Evolutionary conservation across 768 basidiomycete species (phyloP).

Genomic region (Rhodosporidiobolus odoratus): DNA sequence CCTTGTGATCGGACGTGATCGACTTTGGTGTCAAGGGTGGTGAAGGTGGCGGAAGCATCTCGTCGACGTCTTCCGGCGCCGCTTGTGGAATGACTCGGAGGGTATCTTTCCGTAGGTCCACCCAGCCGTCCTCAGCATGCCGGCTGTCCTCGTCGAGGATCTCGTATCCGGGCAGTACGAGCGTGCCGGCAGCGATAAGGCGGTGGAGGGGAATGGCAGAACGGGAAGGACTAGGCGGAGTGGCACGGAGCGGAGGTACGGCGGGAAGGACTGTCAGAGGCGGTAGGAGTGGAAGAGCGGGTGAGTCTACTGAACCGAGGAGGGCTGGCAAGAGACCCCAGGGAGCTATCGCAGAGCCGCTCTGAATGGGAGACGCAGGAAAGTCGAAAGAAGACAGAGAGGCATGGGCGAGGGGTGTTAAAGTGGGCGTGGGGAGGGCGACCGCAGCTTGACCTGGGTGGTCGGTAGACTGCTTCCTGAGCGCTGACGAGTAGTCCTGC

Average conservation of each 20-base stretch:
- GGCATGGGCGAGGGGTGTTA: not conserved
- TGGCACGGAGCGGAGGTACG: too few species aligned
- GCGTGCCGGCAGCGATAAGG: conserved; percentile 15
- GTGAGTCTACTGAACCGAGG: not conserved
- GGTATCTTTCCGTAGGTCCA: not conserved
- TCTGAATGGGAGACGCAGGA: not conserved
- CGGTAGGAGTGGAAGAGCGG: not conserved
- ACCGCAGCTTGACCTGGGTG: too few species aligned
- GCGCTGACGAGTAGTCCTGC: too few species aligned
- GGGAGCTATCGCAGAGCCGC: too few species aligned
- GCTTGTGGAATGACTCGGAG: not conserved
- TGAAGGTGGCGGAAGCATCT: too few species aligned
- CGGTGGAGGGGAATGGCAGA: conserved; percentile 8
- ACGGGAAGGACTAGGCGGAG: not conserved
- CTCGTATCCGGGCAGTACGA: not conserved
- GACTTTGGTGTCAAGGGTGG: not conserved
- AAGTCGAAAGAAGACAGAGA: not conserved
- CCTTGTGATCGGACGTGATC: too few species aligned
- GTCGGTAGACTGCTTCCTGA: too few species aligned
- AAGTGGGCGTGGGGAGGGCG: not conserved
- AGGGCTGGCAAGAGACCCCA: not conserved
- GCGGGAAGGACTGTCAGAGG: not conserved
- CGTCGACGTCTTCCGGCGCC: not conserved
- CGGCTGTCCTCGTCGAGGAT: not conserved
- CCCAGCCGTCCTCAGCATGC: conserved; percentile 14